These are phyloP conservation scores for Aspergillus quadrilineatus DNA, from an alignment of 2,329 filamentous ascomycete species.

Conservation along the genomic window DNA sequence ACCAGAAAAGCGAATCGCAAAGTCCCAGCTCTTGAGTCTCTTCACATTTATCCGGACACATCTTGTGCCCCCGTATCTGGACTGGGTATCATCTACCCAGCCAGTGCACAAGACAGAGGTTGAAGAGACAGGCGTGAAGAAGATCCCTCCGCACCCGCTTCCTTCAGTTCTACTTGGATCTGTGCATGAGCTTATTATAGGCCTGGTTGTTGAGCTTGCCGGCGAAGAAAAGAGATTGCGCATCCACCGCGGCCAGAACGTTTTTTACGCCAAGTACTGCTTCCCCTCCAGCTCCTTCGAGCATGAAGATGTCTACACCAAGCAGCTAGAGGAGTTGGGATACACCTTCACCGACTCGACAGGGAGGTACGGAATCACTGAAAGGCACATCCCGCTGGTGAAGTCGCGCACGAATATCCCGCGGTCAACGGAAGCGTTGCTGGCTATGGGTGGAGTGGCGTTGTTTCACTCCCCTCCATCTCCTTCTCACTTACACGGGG, in stretches of 20 bases:
- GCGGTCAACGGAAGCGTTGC: constrained; percentile 34
- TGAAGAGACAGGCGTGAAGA: constrained; percentile 1
- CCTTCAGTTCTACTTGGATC: constrained; percentile 38
- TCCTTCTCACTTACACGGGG: background rate
- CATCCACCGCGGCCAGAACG: constrained; percentile 1
- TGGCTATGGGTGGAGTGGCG: constrained; percentile 34
- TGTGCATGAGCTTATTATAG: constrained; percentile 36
- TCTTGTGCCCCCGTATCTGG: constrained; percentile 9
- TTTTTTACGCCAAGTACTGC: constrained; percentile 8
- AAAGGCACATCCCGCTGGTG: constrained; percentile 37
- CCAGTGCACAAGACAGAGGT: background rate
- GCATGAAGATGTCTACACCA: background rate
- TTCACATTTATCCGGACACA: constrained; percentile 5
- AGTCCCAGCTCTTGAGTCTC: constrained; percentile 7
- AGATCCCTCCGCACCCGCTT: constrained; percentile 9
- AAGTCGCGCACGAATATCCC: constrained; percentile 41
- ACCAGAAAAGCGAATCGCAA: background rate
- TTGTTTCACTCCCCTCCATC: constrained; percentile 28
- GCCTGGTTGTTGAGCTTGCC: constrained; percentile 20
- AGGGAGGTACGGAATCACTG: constrained; percentile 28
- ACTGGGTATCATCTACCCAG: background rate
- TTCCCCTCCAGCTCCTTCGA: background rate
- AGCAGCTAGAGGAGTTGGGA: background rate
- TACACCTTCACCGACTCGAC: constrained; percentile 32
- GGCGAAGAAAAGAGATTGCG: background rate